Base-by-base conservation (phyloP, 495 filamentous ascomycete genomes). In the Cenococcum geophilum region DNA sequence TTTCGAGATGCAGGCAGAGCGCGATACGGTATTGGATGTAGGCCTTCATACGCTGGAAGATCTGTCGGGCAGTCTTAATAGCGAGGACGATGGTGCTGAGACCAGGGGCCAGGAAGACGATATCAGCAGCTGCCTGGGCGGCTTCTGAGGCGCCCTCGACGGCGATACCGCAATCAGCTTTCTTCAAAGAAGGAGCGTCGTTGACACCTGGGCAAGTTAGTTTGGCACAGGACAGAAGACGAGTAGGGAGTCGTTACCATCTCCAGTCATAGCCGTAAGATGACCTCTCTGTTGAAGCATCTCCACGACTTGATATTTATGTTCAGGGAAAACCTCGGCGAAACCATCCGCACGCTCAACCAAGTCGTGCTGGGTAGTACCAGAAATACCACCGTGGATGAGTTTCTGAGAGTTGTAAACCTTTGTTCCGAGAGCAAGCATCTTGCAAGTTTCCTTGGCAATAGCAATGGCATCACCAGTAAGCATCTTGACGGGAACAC, bases 21-120 rank as follows among this genome's bases (percentile, higher is more conserved):
- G 86, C 86, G 70, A 89, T 89, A 82, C 86, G 86, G 77, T 89
- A 89, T 73, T 89, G 85, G 63, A 89, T 87, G 71, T 89, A 89
- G 37, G 85, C 81, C 81, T 89, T 89, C 86, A 89, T 89, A 68
- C 86, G 86, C 78, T 89, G 86, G 84, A 89, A 89, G 70, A 89
- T 89, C 75, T 89, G 82, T 69, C 86, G 84, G 65, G 86, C 83
- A 66, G 86, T 85, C 80, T 89, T 89, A 78, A 89, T 89, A 63
- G 86, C 85, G 73, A 84, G 80, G 71, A 89, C 86, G 53, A 89
- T 89, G 65, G 86, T 89, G 77, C 76, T 80, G 45, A 89, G 84
- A 85, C 86, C 86, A 52, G 85, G 86, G 55, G 86, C 86, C 68
- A 89, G 84, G 83, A 89, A 89, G 71, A 89, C 86, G 62, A 89